A percentile compares a stretch with the other conserved stretches of the same genome.
Evolutionary conservation across 2,329 filamentous ascomycete species (phyloP).

Genomic region (Alternaria ventricosa): DNA sequence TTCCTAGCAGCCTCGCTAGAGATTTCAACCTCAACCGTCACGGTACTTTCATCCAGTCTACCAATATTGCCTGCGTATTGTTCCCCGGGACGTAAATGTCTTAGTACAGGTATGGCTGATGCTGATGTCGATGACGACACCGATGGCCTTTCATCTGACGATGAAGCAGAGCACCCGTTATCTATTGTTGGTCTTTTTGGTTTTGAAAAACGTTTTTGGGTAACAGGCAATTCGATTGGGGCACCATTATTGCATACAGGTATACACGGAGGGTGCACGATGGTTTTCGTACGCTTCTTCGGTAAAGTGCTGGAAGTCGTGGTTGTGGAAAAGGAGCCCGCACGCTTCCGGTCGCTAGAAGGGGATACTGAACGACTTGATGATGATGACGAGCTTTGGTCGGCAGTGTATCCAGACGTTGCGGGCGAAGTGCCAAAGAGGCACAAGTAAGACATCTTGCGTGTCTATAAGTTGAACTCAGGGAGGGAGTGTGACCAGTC

Average conservation of each 20-base stretch:
- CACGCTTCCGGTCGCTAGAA: neutral
- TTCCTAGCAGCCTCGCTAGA: neutral
- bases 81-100: neutral
- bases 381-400: neutral
- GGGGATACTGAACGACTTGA: neutral
- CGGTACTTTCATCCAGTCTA: neutral
- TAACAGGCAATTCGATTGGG: neutral
- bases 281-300: neutral
- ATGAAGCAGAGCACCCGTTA: neutral
- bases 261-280: neutral
- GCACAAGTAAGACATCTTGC: neutral
- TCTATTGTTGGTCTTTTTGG: neutral
- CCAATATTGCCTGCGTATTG: neutral
- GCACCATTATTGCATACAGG: neutral
- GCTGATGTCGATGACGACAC: neutral
- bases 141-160: neutral
- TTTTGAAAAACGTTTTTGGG: neutral
- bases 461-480: neutral
- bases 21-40: neutral
- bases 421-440: neutral
- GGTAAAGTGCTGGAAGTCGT: neutral
- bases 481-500: neutral
- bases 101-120: neutral
- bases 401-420: neutral
- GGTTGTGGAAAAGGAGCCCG: neutral